A percentile compares a stretch with the other conserved stretches of the same genome.
These are phyloP conservation scores for Talaromyces sp. DNA, from an alignment of 2,329 filamentous ascomycete species.

Conservation along the genomic window DNA sequence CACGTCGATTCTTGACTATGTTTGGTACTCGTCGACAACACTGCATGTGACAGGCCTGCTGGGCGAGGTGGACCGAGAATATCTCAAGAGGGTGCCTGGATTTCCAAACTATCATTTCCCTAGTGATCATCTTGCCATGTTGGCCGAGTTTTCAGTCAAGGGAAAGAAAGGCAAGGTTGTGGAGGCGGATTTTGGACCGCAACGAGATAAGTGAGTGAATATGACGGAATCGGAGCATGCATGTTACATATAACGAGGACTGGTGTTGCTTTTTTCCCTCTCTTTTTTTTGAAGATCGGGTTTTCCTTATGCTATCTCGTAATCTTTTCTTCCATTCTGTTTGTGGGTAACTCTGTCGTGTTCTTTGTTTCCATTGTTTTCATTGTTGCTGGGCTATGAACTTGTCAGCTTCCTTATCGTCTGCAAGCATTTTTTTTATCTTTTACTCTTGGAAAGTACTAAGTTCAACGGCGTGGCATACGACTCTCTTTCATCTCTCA, in stretches of 20 bases:
- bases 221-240: slow-evolving; percentile 25
- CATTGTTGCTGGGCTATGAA: slow-evolving; percentile 17
- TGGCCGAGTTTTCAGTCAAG: slow-evolving; percentile 87
- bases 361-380: slow-evolving; percentile 17
- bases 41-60: slow-evolving; percentile 78
- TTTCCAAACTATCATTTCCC: slow-evolving; percentile 95
- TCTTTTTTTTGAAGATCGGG: slow-evolving; percentile 15
- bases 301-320: slow-evolving; percentile 29
- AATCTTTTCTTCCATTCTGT: slow-evolving; percentile 30
- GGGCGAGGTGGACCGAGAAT: slow-evolving; percentile 78
- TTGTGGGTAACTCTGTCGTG: slow-evolving; percentile 2
- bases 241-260: slow-evolving; percentile 32
- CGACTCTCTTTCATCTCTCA: slow-evolving; percentile 2
- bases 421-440: slow-evolving; percentile 11
- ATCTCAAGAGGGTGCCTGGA: slow-evolving; percentile 79
- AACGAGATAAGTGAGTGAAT: slow-evolving; percentile 27
- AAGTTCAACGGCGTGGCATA: slow-evolving; percentile 4
- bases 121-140: slow-evolving; percentile 83
- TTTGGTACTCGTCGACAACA: slow-evolving; percentile 93
- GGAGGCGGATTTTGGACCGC: slow-evolving; percentile 58
- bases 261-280: slow-evolving; percentile 35
- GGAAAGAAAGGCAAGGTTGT: slow-evolving; percentile 71
- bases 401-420: slow-evolving; percentile 15
- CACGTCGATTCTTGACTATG: slow-evolving; percentile 87
- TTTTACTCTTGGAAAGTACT: slow-evolving; percentile 6